Evolutionary conservation across 2,329 filamentous ascomycete species (phyloP).

Genomic region (Fusarium napiforme): DNA sequence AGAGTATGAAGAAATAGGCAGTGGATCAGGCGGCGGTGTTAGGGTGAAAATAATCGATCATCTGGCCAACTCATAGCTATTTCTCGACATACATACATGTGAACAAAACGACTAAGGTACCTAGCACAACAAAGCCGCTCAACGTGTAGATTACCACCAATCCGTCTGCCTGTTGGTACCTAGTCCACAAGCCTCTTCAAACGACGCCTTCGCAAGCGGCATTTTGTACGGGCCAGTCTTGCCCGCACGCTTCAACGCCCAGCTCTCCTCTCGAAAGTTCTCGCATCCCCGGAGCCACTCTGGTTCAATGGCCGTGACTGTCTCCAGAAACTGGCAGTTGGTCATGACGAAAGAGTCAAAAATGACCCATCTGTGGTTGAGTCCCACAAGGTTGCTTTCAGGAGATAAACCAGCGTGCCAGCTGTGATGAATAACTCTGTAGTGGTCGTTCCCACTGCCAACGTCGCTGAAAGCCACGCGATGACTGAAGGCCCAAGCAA

Average conservation of each 20-base stretch:
- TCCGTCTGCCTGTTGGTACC: no score
- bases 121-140: neutral
- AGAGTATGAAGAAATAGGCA: neutral
- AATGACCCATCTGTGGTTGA: conserved; percentile 93
- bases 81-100: neutral
- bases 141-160: neutral
- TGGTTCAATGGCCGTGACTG: neutral
- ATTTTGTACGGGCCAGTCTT: neutral
- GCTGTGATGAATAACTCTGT: conserved; percentile 86
- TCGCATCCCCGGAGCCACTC: neutral
- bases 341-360: conserved; percentile 57
- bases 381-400: conserved; percentile 87
- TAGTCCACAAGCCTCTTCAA: neutral
- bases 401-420: conserved; percentile 95
- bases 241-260: neutral
- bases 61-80: neutral
- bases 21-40: neutral
- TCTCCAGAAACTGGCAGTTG: neutral
- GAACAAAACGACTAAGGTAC: neutral
- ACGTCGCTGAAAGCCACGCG: conserved; percentile 91
- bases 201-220: neutral
- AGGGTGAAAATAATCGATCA: neutral
- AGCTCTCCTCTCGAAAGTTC: neutral
- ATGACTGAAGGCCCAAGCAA: conserved; percentile 80
- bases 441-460: conserved; percentile 79